These are phyloP conservation scores for Fomitopsis pulvina DNA, from an alignment of 768 basidiomycete species.

Conservation along the genomic window DNA sequence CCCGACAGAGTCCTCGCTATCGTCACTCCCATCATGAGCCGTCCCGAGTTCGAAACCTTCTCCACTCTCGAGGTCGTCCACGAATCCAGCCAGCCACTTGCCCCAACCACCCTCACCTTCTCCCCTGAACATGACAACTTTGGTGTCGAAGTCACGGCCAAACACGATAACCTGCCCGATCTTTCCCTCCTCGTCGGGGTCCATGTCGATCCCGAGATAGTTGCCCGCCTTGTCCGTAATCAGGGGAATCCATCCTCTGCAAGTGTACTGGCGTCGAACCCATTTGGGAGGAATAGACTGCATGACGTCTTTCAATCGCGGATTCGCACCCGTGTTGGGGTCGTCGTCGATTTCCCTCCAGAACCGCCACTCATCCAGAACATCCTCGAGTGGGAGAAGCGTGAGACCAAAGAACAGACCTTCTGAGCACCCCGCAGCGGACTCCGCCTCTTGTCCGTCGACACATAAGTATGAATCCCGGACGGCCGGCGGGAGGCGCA, in stretches of 20 bases:
- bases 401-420: constrained; percentile 95
- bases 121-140: constrained; percentile 90
- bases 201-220: constrained; percentile 93
- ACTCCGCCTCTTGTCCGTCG: constrained; percentile 93
- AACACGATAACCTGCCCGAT: constrained; percentile 96
- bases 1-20: constrained; percentile 77
- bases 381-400: constrained; percentile 88
- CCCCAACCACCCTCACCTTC: constrained; percentile 94
- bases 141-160: constrained; percentile 98
- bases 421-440: constrained; percentile 78
- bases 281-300: constrained; percentile 84
- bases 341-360: constrained; percentile 94
- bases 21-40: constrained; percentile 52
- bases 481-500: constrained; percentile 77
- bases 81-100: constrained; percentile 86
- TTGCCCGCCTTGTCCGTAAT: constrained; percentile 92
- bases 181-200: constrained; percentile 69
- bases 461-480: constrained; percentile 84
- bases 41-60: constrained; percentile 81
- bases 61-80: constrained; percentile 86
- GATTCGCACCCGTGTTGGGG: constrained; percentile 77
- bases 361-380: constrained; percentile 92
- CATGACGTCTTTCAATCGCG: constrained; percentile 68
- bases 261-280: constrained; percentile 86
- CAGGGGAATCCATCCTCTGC: constrained; percentile 94